Evolutionary conservation across 352 stramenopile species (phyloP).

Genomic region (Phytopythium boreale): DNA sequence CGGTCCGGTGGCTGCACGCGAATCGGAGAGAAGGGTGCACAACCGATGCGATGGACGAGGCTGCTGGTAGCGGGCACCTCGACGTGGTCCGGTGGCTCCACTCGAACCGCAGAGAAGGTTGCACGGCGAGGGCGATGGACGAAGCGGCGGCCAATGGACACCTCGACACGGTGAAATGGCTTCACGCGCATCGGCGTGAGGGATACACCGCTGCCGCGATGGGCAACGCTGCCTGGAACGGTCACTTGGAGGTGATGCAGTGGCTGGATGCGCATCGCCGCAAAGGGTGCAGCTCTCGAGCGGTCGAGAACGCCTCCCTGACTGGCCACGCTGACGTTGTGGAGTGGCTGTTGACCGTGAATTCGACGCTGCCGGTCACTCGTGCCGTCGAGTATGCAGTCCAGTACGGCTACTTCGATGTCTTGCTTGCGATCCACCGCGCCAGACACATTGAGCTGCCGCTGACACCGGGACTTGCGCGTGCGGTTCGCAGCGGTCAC

Average conservation of each 20-base stretch:
- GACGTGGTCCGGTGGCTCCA: neutral
- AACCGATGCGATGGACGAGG: neutral
- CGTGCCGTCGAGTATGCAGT: neutral
- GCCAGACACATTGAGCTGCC: neutral
- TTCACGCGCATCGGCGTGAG: conserved; percentile 12
- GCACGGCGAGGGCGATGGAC: neutral
- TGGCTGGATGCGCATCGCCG: no score
- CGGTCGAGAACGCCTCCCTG: no score
- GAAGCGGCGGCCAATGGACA: neutral
- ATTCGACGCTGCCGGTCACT: neutral
- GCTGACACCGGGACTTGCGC: neutral
- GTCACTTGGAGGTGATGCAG: no score
- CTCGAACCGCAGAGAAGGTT: neutral
- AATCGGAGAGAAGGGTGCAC: neutral
- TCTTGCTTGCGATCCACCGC: neutral
- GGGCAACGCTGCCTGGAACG: neutral
- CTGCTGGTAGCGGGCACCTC: neutral
- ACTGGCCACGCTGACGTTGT: no score
- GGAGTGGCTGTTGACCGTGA: neutral
- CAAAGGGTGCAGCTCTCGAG: no score
- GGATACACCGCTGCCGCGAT: conserved; percentile 6
- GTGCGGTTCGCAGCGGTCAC: neutral
- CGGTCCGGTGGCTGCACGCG: neutral
- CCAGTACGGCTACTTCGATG: neutral
- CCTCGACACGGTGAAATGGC: conserved; percentile 15